These are phyloP conservation scores for Cyclospora cayetanensis DNA, from an alignment of 169 alveolate species.

Conservation along the genomic window DNA sequence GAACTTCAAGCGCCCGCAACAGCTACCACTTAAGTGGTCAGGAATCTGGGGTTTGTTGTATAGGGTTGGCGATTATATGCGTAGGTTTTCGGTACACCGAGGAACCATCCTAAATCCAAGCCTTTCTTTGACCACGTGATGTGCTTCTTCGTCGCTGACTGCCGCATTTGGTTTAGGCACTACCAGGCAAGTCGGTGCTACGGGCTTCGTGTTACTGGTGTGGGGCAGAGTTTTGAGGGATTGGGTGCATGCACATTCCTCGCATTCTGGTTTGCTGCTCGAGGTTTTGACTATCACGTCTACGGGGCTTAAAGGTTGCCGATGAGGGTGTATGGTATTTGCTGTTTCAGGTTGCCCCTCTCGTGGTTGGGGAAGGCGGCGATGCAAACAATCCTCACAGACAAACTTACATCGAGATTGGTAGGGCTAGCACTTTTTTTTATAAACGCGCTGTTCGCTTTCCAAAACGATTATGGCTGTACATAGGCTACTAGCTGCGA, in stretches of 20 bases:
- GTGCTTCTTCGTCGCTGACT: constrained; percentile 85
- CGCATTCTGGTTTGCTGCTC: background rate
- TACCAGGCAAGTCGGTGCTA: constrained; percentile 74
- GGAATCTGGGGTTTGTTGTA: no score
- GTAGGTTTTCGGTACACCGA: constrained; percentile 94
- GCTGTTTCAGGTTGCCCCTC: constrained; percentile 77
- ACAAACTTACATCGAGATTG: constrained; percentile 82
- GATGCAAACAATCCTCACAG: constrained; percentile 81
- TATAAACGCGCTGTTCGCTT: background rate
- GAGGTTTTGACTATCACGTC: no score
- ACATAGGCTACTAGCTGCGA: background rate
- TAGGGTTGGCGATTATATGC: no score
- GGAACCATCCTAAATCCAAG: constrained; percentile 95
- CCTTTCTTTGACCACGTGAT: constrained; percentile 96
- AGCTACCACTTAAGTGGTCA: no score
- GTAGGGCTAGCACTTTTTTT: background rate
- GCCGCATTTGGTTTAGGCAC: constrained; percentile 92
- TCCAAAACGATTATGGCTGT: background rate
- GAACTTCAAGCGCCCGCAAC: no score
- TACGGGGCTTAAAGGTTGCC: no score
- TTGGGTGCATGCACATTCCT: background rate
- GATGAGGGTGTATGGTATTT: background rate
- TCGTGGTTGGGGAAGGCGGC: constrained; percentile 65
- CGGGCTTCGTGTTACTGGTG: background rate
- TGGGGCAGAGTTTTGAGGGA: background rate